phyloP scores from a whole-genome alignment of 306 rosid genomes.

The Cercis canadensis region DNA sequence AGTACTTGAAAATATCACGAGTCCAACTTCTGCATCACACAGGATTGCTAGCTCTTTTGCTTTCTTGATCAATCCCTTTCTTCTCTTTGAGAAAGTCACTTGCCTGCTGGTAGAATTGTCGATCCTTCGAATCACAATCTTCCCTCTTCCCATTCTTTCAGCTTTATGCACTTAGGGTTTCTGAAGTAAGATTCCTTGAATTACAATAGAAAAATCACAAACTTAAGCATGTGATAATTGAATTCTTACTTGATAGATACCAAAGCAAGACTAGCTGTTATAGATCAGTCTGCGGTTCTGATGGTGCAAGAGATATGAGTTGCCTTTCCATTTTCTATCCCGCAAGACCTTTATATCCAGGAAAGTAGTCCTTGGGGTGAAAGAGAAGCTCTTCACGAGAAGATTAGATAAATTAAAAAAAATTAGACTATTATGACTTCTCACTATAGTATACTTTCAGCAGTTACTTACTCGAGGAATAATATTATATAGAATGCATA shows the following conservation, averaged over 20 bases:
- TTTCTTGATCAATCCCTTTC: constrained; percentile 90
- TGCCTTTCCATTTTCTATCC: constrained; percentile 28
- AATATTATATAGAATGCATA: constrained; percentile 1
- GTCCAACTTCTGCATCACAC: constrained; percentile 88
- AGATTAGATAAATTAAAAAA: no score
- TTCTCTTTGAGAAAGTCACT: constrained; percentile 93
- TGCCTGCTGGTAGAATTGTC: constrained; percentile 80
- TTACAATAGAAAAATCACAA: not conserved
- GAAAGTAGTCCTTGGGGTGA: not conserved
- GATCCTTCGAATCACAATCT: constrained; percentile 83
- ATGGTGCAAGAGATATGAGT: constrained; percentile 29
- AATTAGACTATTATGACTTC: constrained; percentile 32
- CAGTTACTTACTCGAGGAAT: constrained; percentile 25
- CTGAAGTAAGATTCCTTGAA: constrained; percentile 13
- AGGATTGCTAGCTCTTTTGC: constrained; percentile 82
- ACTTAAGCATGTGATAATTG: constrained; percentile 10
- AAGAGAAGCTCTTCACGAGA: no score
- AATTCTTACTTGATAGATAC: constrained; percentile 42
- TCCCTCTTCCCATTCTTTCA: constrained; percentile 79
- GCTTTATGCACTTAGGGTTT: constrained; percentile 51
- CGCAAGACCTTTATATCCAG: constrained; percentile 11
- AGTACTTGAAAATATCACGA: constrained; percentile 76
- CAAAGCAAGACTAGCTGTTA: constrained; percentile 17
- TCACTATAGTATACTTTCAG: constrained; percentile 27
- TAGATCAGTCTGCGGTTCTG: constrained; percentile 1